Base-by-base conservation (phyloP, 2,329 filamentous ascomycete species). In the Iodosphaeria phyllophila region DNA sequence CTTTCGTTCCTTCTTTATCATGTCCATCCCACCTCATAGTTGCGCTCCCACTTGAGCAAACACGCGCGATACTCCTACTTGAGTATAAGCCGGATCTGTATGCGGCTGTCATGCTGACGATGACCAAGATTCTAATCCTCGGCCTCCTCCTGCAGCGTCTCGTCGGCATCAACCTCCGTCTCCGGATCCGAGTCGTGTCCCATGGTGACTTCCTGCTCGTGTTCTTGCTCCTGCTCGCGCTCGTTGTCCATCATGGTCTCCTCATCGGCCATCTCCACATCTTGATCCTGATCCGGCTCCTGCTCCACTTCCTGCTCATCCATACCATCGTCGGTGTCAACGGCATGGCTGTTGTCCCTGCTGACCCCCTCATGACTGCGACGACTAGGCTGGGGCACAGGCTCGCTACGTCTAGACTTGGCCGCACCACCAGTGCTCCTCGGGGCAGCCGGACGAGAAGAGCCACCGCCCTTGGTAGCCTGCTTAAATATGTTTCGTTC, bases 401-500 rank as follows among this genome's bases (percentile, higher is more conserved):
- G n/a, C n/a, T n/a, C n/a, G n/a, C n/a, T n/a, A n/a, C n/a, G n/a
- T n/a, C n/a, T n/a, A n/a, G n/a, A n/a, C n/a, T n/a, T n/a, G n/a
- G n/a, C n/a, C n/a, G n/a, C n/a, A n/a, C n/a, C n/a, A n/a, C n/a
- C n/a, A n/a, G n/a, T n/a, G n/a, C 21, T 32, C 39, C 22, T 16
- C 29, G 18, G 37, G 8, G 16, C 24, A 25, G n/a, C n/a, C 19
- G 19, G n/a, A 13, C 19, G 2, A 9, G 6, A 2, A 27, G 14
- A 17, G 19, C 34, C 27, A n/a, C 40, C 35, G 7, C 35, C 35
- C 34, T 45, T 46, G 18, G 30, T 29, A 17, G 35, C 29, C 24
- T 42, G 43, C 27, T 48, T 46, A 32, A 44, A 49, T 13, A 35
- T 48, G 19, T 51, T 50, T 34, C 51, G 52, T n/a, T 51, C 48